Evolutionary conservation across 2,329 filamentous ascomycete species (phyloP).

Genomic region (Rugonectria rugulosa): DNA sequence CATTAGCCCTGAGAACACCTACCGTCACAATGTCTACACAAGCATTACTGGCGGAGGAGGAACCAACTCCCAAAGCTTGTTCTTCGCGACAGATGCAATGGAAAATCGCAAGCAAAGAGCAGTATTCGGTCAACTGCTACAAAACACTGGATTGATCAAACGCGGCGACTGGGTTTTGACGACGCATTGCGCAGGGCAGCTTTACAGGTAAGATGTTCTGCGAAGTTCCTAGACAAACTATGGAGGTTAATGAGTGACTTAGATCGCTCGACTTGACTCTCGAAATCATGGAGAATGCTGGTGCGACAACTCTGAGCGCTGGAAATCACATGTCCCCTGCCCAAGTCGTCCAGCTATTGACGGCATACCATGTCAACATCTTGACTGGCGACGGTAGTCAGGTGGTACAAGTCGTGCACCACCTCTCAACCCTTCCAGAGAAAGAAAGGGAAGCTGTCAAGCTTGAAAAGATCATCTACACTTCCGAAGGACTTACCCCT

Average conservation of each 20-base stretch:
- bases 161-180: conserved; percentile 50
- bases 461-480: conserved; percentile 53
- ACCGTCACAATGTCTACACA: conserved; percentile 47
- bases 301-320: conserved; percentile 48
- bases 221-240: accelerated
- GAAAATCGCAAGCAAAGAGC: conserved; percentile 53
- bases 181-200: conserved; percentile 43
- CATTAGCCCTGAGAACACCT: conserved; percentile 43
- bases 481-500: conserved; percentile 49
- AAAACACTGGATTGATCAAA: conserved; percentile 39
- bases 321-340: conserved; percentile 40
- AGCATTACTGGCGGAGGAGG: conserved; percentile 51
- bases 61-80: conserved; percentile 40
- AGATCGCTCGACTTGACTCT: conserved; percentile 50
- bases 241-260: background rate
- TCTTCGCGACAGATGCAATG: conserved; percentile 49
- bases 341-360: conserved; percentile 38
- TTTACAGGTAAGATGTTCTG: conserved; percentile 49
- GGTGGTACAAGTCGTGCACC: conserved; percentile 45
- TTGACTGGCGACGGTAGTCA: conserved; percentile 50
- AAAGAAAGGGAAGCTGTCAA: conserved; percentile 34
- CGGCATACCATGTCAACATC: conserved; percentile 46
- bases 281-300: conserved; percentile 51
- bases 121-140: conserved; percentile 43
- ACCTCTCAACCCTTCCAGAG: conserved; percentile 42